A percentile compares a stretch with the other conserved stretches of the same genome.
These are phyloP conservation scores for Taphrina pruni DNA, from an alignment of 1,139 yeast species.

Conservation along the genomic window DNA sequence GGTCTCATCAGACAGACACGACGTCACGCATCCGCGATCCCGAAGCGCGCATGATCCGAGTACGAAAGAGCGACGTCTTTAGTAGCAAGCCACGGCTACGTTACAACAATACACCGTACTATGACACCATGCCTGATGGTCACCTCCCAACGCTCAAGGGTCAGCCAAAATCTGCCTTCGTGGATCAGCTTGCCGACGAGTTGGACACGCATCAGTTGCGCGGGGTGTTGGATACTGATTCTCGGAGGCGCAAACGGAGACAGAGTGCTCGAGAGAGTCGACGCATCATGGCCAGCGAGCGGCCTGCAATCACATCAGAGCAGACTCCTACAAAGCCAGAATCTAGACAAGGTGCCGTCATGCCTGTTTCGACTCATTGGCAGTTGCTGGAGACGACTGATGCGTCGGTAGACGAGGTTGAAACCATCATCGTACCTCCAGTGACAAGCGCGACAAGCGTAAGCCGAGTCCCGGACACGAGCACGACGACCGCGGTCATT, in stretches of 20 bases:
- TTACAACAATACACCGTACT: conserved; percentile 11
- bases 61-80: conserved; percentile 34
- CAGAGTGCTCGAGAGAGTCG: conserved; percentile 24
- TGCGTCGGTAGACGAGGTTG: background rate
- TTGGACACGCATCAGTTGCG: conserved; percentile 31
- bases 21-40: conserved; percentile 26
- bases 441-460: background rate
- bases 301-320: background rate
- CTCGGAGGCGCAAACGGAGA: conserved; percentile 22
- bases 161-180: conserved; percentile 23
- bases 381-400: background rate
- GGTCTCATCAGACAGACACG: conserved; percentile 27
- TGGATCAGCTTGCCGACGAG: conserved; percentile 39
- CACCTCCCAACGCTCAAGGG: conserved; percentile 32
- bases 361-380: background rate
- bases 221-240: conserved; percentile 32
- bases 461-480: background rate
- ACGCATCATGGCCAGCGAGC: background rate
- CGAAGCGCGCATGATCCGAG: conserved; percentile 28
- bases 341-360: background rate
- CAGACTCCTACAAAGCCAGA: background rate
- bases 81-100: conserved; percentile 32
- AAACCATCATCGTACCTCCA: conserved; percentile 4
- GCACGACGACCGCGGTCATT: background rate
- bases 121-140: conserved; percentile 31